These are phyloP conservation scores for Decorospora gaudefroyi DNA, from an alignment of 2,329 filamentous ascomycete genomes.

Conservation along the genomic window DNA sequence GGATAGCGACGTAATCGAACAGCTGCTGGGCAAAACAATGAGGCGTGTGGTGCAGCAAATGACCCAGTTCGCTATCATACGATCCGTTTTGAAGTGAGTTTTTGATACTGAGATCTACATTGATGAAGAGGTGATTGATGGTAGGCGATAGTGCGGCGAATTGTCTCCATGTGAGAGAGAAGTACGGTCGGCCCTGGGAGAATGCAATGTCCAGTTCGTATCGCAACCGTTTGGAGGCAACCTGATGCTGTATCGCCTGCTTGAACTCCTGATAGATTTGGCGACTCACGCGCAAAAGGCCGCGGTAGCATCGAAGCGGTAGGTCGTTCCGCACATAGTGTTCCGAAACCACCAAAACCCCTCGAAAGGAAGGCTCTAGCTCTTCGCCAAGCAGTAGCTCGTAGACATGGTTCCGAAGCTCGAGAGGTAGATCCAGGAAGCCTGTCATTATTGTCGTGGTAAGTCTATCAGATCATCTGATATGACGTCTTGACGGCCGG, in stretches of 20 bases:
- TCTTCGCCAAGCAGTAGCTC: constrained; percentile 31
- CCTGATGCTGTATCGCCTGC: constrained; percentile 34
- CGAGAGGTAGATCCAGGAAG: constrained; percentile 38
- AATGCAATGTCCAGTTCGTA: constrained; percentile 39
- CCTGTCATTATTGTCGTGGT: constrained; percentile 25
- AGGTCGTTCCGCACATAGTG: constrained; percentile 35
- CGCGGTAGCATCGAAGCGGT: constrained; percentile 36
- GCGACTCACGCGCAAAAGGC: constrained; percentile 29
- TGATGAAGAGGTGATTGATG: constrained; percentile 37
- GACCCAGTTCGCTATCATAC: constrained; percentile 31
- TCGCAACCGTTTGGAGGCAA: constrained; percentile 28
- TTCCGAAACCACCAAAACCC: constrained; percentile 38
- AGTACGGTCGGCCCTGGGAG: constrained; percentile 43
- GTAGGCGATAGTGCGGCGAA: constrained; percentile 37
- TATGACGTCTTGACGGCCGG: constrained; percentile 13
- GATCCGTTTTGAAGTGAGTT: constrained; percentile 28
- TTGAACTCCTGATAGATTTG: constrained; percentile 36
- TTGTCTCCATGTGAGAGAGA: constrained; percentile 36
- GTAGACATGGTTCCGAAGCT: constrained; percentile 38
- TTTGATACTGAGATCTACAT: constrained; percentile 37
- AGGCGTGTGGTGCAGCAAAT: constrained; percentile 33
- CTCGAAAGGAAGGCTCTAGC: constrained; percentile 30
- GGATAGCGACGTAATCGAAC: constrained; percentile 41
- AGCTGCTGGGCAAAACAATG: constrained; percentile 36
- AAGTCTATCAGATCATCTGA: constrained; percentile 13